phyloP scores from a whole-genome alignment of 1,284 basidiomycete species.

The Marasmius tenuissimus region DNA sequence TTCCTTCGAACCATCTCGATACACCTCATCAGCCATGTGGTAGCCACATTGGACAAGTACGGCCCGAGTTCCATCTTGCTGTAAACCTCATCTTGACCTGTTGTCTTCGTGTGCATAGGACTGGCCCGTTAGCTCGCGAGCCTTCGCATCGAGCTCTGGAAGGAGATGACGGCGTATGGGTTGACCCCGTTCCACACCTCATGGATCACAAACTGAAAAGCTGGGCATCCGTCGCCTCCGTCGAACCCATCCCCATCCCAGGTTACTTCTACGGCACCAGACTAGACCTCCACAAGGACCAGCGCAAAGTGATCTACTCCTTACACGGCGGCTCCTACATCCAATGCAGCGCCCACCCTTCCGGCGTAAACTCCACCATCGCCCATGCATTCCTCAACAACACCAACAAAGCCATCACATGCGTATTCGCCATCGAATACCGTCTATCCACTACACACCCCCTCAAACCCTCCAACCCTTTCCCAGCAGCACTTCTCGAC shows the following conservation, averaged over 20 bases:
- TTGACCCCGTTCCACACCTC: slow-evolving; percentile 43
- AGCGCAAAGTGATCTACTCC: slow-evolving; percentile 48
- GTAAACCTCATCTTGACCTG: background rate
- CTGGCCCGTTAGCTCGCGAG: slow-evolving; percentile 28
- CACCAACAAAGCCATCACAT: background rate
- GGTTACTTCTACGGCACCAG: slow-evolving; percentile 54
- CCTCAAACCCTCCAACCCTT: slow-evolving; percentile 23
- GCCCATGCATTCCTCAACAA: slow-evolving; percentile 32
- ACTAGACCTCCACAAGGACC: slow-evolving; percentile 33
- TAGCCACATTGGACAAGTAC: slow-evolving; percentile 23
- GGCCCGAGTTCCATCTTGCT: slow-evolving; percentile 4
- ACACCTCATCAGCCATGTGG: slow-evolving; percentile 32
- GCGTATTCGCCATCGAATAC: slow-evolving; percentile 12
- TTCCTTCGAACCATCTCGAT: slow-evolving; percentile 35
- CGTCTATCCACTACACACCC: slow-evolving; percentile 22
- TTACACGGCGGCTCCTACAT: slow-evolving; percentile 54
- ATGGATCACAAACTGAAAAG: slow-evolving; percentile 46
- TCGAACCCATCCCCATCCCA: slow-evolving; percentile 45
- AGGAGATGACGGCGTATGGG: slow-evolving; percentile 50
- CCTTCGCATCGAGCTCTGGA: slow-evolving; percentile 40
- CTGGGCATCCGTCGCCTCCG: slow-evolving; percentile 39
- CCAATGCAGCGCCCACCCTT: slow-evolving; percentile 43
- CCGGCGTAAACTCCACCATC: slow-evolving; percentile 30
- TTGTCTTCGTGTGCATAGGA: slow-evolving; percentile 24
- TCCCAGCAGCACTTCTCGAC: slow-evolving; percentile 45